Base-by-base conservation (phyloP, 2,329 filamentous ascomycete genomes). In the Aspergillus texensis region DNA sequence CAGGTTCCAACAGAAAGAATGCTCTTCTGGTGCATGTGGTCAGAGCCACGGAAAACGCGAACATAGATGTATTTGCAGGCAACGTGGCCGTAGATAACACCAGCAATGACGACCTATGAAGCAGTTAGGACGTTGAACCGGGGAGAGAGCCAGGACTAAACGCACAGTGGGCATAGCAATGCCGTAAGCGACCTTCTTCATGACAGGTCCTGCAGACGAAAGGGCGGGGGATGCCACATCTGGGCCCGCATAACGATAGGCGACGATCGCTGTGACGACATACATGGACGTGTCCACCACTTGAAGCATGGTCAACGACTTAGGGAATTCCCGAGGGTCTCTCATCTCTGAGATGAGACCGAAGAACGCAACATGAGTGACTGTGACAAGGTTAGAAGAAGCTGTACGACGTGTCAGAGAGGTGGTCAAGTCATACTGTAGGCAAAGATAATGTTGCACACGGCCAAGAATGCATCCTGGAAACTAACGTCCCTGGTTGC, bases 371-470 rank as follows among this genome's bases (percentile, higher is more conserved):
- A 88, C 84, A 70, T 90, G 87, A 24, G 86, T 87, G 75, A 74
- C 72, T 75, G 45, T 4, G 19, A 28, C 1, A 3, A 26, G n/a
- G 58, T 63, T 16, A 55, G 52, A 12, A 24, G 9, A 36, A 11
- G 4, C 14, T 16, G n/a, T 4, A 19, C 16, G 16, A 9, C 6
- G 9, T 45, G 11, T 3, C 10, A 26, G 8, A 14, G 3, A 2
- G 3, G 12, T 16, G 4, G 5, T 21, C 14, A 32, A 30, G 8
- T 4, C 69, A 12, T 69, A 74, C 87, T 81, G 78, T 89, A 92
- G 61, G 90, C 89, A 63, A 92, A 87, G 61, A 91, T 82, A 62
- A 92, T 91, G 78, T 91, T 91, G 70, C 81, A 83, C 60, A 90
- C 82, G 14, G 86, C 83, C 53, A 87, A 81, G 70, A 90, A 89